Evolutionary conservation across 2,329 filamentous ascomycete species (phyloP).

Genomic region (Fusarium globosum): DNA sequence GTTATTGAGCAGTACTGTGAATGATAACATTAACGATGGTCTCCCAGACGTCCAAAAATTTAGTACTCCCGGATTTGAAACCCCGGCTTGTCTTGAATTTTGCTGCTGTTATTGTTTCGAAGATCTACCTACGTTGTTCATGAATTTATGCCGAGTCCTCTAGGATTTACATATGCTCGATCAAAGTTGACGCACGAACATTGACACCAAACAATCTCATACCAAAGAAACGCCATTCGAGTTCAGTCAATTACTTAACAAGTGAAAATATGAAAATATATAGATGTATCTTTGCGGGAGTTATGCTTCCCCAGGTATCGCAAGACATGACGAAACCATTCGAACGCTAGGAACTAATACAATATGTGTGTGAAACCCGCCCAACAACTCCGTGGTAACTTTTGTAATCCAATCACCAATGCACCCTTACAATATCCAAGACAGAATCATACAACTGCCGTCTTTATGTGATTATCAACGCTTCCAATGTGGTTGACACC

Average conservation of each 20-base stretch:
- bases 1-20: neutral
- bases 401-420: slow-evolving; percentile 43
- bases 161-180: neutral
- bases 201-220: neutral
- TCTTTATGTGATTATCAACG: slow-evolving; percentile 14
- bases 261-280: slow-evolving; percentile 36
- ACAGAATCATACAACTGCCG: slow-evolving; percentile 38
- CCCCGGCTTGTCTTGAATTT: neutral
- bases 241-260: neutral
- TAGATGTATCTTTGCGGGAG: slow-evolving; percentile 16
- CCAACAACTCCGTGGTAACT: slow-evolving; percentile 43
- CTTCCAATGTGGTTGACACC: neutral
- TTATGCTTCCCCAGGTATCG: slow-evolving; percentile 14
- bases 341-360: slow-evolving; percentile 42
- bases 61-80: neutral
- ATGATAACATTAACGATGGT: neutral
- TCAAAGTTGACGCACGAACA: neutral
- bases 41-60: neutral
- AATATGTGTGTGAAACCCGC: slow-evolving; percentile 33
- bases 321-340: slow-evolving; percentile 25
- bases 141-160: neutral
- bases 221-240: neutral
- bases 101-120: neutral
- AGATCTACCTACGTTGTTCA: no score
- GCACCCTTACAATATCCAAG: slow-evolving; percentile 29